phyloP scores from a whole-genome alignment of 306 rosid genomes.

The Cucurbita moschata region DNA sequence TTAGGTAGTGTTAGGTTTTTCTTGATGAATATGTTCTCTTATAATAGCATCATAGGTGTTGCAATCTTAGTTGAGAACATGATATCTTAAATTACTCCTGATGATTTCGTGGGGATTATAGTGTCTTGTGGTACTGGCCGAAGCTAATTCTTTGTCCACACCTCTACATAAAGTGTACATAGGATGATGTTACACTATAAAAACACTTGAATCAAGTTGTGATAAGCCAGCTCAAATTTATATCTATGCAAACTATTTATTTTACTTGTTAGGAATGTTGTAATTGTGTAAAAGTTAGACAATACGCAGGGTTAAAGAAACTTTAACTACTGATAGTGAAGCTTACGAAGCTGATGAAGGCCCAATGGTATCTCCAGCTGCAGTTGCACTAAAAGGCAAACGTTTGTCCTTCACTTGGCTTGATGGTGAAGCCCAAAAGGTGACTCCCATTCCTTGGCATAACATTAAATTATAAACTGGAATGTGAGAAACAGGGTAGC shows the following conservation, averaged over 20 bases:
- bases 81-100: neutral
- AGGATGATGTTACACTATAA: neutral
- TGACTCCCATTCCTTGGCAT: constrained; percentile 9
- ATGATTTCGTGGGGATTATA: neutral
- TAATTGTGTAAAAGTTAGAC: constrained; percentile 45
- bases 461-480: neutral
- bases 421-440: constrained; percentile 89
- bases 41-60: neutral
- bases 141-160: neutral
- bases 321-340: constrained; percentile 30
- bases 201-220: neutral
- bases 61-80: neutral
- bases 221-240: neutral
- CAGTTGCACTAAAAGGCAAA: constrained; percentile 35
- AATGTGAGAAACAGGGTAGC: neutral
- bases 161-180: neutral
- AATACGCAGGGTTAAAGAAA: constrained; percentile 65
- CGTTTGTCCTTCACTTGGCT: constrained; percentile 87
- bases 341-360: constrained; percentile 27
- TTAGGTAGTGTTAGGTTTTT: neutral
- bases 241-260: neutral
- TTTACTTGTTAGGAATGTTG: constrained; percentile 14
- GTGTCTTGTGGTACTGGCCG: neutral
- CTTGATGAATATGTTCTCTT: neutral
- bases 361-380: constrained; percentile 39